Conservation (phyloP, 1,284 basidiomycete genomes). For the Rhodotorula sp. region DNA sequence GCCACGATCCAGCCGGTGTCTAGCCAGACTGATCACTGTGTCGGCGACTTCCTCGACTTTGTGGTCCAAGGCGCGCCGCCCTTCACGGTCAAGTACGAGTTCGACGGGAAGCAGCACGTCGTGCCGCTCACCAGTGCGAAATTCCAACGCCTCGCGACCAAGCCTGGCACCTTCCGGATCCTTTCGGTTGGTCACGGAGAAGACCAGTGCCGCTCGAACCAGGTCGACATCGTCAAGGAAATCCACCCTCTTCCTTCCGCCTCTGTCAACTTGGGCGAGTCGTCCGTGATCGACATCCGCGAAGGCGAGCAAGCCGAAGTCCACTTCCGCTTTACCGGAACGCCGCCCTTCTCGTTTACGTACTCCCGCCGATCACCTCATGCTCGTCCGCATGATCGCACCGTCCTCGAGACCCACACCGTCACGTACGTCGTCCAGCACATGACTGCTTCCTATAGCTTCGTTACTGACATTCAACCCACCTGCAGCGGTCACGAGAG, state of each 20-base stretch:
- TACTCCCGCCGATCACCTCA: constrained; percentile 50
- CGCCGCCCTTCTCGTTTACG: constrained; percentile 87
- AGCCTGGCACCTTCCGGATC: constrained; percentile 76
- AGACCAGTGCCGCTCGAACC: constrained; percentile 42
- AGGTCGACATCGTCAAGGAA: constrained; percentile 72
- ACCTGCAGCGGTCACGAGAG: constrained; percentile 65
- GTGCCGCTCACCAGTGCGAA: constrained; percentile 75
- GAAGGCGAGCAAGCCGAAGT: constrained; percentile 72
- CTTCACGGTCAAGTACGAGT: constrained; percentile 87
- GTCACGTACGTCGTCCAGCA: constrained; percentile 63
- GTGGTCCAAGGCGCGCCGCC: constrained; percentile 92
- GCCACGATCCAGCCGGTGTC: constrained; percentile 86
- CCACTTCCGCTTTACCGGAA: constrained; percentile 80
- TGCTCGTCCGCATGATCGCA: constrained; percentile 43
- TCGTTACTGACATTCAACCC: neutral
- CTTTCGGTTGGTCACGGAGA: constrained; percentile 77
- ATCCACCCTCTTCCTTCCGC: constrained; percentile 85
- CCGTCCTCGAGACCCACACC: constrained; percentile 42
- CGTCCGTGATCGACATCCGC: constrained; percentile 77
- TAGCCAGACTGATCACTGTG: constrained; percentile 76
- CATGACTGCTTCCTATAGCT: no score
- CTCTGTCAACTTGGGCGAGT: constrained; percentile 78
- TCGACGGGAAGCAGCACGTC: constrained; percentile 71
- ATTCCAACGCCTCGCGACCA: constrained; percentile 78
- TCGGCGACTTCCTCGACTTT: constrained; percentile 87